Conservation (phyloP, 2,329 filamentous ascomycete genomes). For the Phaeophleospora eucalypticola region DNA sequence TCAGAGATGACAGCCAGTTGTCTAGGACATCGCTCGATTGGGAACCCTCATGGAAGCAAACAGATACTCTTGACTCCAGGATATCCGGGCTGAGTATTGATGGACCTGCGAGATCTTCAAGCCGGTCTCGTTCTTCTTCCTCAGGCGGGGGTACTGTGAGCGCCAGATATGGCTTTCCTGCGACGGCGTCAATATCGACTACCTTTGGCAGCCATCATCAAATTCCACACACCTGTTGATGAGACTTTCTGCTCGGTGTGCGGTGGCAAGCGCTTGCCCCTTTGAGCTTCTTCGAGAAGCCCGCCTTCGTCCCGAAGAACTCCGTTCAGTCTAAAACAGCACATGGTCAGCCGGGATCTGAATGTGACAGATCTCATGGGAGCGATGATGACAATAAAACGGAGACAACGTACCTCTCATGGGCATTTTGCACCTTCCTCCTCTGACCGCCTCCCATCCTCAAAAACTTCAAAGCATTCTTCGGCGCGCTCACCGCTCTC, state of each 20-base stretch:
- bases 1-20: constrained; percentile 26
- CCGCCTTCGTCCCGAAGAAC: constrained; percentile 28
- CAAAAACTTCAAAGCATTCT: constrained; percentile 32
- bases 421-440: constrained; percentile 16
- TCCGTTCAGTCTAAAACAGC: constrained; percentile 15
- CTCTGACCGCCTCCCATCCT: constrained; percentile 12
- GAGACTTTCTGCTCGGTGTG: constrained; percentile 34
- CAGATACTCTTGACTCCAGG: constrained; percentile 31
- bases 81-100: constrained; percentile 23
- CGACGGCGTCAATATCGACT: constrained; percentile 8
- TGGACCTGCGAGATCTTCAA: constrained; percentile 1
- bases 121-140: not conserved
- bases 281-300: constrained; percentile 18
- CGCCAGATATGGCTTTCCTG: constrained; percentile 28
- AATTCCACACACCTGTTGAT: constrained; percentile 28
- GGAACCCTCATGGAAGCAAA: constrained; percentile 31
- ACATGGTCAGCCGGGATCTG: too few species aligned
- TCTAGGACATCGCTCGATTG: constrained; percentile 24
- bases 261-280: constrained; percentile 16
- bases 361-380: constrained; percentile 9
- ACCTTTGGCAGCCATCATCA: not conserved
- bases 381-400: too few species aligned
- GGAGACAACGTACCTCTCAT: constrained; percentile 24
- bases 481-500: constrained; percentile 25
- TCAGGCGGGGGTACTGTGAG: constrained; percentile 15